A percentile compares a stretch with the other conserved stretches of the same genome.
phyloP scores from a whole-genome alignment of 164 flowering plant genomes.

The Litsea cubeba region DNA sequence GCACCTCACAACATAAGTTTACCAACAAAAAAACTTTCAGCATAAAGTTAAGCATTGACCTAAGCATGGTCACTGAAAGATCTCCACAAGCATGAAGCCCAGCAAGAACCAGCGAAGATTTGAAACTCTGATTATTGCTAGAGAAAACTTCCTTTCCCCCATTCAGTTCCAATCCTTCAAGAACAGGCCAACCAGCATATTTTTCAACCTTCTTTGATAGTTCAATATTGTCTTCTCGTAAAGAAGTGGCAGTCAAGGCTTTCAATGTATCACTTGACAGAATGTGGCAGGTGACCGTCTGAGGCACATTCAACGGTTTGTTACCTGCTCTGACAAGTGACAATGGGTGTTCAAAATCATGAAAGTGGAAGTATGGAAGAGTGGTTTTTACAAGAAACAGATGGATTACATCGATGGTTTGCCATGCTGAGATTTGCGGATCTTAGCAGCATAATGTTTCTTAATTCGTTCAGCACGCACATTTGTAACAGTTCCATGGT shows the following conservation, averaged over 20 bases:
- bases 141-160: slow-evolving; percentile 9
- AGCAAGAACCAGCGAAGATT: slow-evolving; percentile 62
- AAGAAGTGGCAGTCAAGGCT: slow-evolving; percentile 28
- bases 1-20: not conserved
- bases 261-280: slow-evolving; percentile 56
- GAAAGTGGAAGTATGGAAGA: not conserved
- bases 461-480: slow-evolving; percentile 73
- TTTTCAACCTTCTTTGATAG: slow-evolving; percentile 12
- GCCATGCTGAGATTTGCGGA: slow-evolving; percentile 45
- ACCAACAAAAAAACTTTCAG: not conserved
- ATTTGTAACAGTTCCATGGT: slow-evolving; percentile 69
- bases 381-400: not conserved
- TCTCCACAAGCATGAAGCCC: slow-evolving; percentile 99
- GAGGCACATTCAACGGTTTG: slow-evolving; percentile 38
- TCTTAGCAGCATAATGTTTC: slow-evolving; percentile 67
- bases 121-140: slow-evolving; percentile 1
- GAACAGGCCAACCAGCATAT: slow-evolving; percentile 3
- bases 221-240: slow-evolving; percentile 19
- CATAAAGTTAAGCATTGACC: slow-evolving; percentile 33
- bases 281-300: slow-evolving; percentile 62
- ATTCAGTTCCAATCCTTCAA: slow-evolving; percentile 14
- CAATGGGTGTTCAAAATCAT: not conserved
- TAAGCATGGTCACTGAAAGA: slow-evolving; percentile 88
- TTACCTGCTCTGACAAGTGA: slow-evolving; percentile 34
- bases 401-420: not conserved